These are phyloP conservation scores for Aurifilum marmelostoma DNA, from an alignment of 2,329 filamentous ascomycete genomes.

Conservation along the genomic window DNA sequence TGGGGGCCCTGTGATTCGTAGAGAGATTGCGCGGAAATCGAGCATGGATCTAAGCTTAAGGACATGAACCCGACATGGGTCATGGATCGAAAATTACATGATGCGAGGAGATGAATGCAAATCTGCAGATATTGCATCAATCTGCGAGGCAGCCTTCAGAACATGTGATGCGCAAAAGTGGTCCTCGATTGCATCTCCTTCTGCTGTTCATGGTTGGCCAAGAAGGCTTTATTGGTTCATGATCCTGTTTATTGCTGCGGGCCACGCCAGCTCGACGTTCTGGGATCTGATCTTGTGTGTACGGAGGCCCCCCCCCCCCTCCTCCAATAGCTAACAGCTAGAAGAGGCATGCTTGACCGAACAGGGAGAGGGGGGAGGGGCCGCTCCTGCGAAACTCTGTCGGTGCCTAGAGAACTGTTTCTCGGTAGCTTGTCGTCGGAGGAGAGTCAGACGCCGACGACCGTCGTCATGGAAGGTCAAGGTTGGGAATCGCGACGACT, in stretches of 20 bases:
- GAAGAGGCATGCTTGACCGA: slow-evolving; percentile 9
- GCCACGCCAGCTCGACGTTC: slow-evolving; percentile 1
- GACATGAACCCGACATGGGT: slow-evolving; percentile 12
- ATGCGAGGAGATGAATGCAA: slow-evolving; percentile 19
- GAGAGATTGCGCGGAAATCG: slow-evolving; percentile 11
- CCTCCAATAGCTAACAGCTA: slow-evolving; percentile 2
- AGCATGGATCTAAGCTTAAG: slow-evolving; percentile 21
- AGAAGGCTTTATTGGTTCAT: not conserved
- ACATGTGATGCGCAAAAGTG: not conserved
- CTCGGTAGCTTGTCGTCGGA: slow-evolving; percentile 14
- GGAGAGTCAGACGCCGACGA: not conserved
- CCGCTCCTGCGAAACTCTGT: not conserved
- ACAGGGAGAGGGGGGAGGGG: not conserved
- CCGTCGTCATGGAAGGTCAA: not conserved
- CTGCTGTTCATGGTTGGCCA: not conserved
- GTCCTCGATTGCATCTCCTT: not conserved
- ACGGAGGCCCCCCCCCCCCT: not conserved
- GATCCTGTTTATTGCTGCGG: not conserved
- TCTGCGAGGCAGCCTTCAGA: slow-evolving; percentile 8
- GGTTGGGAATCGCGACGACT: not conserved
- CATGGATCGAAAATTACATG: slow-evolving; percentile 10
- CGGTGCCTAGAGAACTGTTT: not conserved
- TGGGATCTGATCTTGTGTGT: not conserved
- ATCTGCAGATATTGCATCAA: slow-evolving; percentile 23
- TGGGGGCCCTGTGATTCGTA: slow-evolving; percentile 19